Evolutionary conservation across 805 yeast genomes (phyloP).

Genomic region (Ogataea sp.): DNA sequence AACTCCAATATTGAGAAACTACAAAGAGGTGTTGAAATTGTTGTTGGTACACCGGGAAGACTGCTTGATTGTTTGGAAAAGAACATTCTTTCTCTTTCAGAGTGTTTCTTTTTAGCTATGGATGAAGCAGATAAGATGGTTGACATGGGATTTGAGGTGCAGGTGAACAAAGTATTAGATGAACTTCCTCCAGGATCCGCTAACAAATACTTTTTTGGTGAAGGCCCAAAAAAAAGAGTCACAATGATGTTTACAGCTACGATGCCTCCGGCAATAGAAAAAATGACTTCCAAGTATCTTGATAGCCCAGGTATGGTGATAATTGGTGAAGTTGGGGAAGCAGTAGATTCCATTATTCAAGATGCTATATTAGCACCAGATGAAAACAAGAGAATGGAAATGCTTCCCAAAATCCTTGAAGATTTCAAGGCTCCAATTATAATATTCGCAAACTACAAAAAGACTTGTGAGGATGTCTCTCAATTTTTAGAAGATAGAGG

Average conservation of each 20-base stretch:
- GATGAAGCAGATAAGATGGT: slow-evolving; percentile 98
- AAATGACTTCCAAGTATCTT: slow-evolving; percentile 56
- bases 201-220: slow-evolving; percentile 26
- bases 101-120: slow-evolving; percentile 62
- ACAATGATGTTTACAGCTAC: slow-evolving; percentile 96
- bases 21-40: slow-evolving; percentile 60
- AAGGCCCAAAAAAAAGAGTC: slow-evolving; percentile 30
- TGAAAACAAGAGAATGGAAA: slow-evolving; percentile 36
- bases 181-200: slow-evolving; percentile 41
- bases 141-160: slow-evolving; percentile 87
- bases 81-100: slow-evolving; percentile 49
- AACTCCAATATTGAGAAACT: slow-evolving; percentile 61
- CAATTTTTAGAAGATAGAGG: slow-evolving; percentile 38
- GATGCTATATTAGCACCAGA: slow-evolving; percentile 43
- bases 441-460: slow-evolving; percentile 73
- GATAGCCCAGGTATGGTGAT: slow-evolving; percentile 52
- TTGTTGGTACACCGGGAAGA: slow-evolving; percentile 94
- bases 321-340: slow-evolving; percentile 61
- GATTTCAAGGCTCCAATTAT: slow-evolving; percentile 52
- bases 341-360: slow-evolving; percentile 65
- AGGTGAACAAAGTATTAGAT: slow-evolving; percentile 52
- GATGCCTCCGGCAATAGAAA: slow-evolving; percentile 67
- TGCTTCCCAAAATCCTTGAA: slow-evolving; percentile 31
- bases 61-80: slow-evolving; percentile 72
- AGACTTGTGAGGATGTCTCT: slow-evolving; percentile 60